Evolutionary conservation across 2,329 filamentous ascomycete species (phyloP), one percentile per base, ranked within the genome.

Genomic region (Thielaviopsis ethacetica): DNA sequence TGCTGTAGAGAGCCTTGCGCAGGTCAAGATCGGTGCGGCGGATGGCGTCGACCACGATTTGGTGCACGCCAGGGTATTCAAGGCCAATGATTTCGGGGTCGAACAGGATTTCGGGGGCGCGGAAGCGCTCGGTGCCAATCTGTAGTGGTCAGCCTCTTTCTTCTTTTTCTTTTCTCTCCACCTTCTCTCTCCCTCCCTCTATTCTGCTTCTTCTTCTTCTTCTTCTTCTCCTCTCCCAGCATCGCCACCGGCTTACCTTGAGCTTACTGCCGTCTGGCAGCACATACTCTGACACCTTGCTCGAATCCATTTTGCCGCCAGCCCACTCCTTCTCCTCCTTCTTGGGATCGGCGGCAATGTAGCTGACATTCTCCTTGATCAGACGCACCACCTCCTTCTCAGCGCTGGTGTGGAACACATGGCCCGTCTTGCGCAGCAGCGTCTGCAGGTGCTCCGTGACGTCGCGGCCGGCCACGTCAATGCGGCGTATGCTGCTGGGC

Each of bases 321-420:
- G 85, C 80, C 90, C 91, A 98, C 63, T 97, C 93, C 73, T 95
- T 95, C 74, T 98, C 93, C 71, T 98, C 93, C 66, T 87, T 90
- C 68, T 86, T 85, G 7, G 93, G 91, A 70, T 97, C 91, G 57
- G 87, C 74, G 24, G 93, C 90, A 47, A 98, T 86, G 70, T 97
- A 98, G 60, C 88, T 86, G 54, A 89, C 85, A 68, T 87, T 88
- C 77, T 98, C 93, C 75, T 98, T 98, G 74, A 98, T 96, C 71
- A 89, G 80, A 64, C 91, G 83, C 60, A 98, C 93, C n/a, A 96
- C 90, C 73, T 98, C 93, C 75, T 98, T 98, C 77, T 98, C 93
- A 13, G 93, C 93, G 69, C 90, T 96, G 19, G 93, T 98, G 73
- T 97, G 91, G 71, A 98, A 95, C 19, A 96, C 83, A 69, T 93